Base-by-base conservation (phyloP, 176 grass and related monocot genomes). In the Aechmea fasciata region DNA sequence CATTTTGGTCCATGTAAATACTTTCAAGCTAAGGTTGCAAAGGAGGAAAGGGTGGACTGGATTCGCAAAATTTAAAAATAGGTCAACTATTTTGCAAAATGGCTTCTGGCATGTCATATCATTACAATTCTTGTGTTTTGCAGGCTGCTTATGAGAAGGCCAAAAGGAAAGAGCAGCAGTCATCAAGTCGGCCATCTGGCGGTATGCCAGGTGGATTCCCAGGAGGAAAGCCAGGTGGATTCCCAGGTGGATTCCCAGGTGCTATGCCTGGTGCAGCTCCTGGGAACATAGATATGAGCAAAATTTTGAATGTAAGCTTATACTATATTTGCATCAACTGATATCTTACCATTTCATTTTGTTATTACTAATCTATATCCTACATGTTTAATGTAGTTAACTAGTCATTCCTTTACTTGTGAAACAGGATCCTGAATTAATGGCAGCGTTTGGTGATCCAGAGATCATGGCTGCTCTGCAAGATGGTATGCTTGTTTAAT, bases 61-160 rank as follows among this genome's bases (percentile, higher is more conserved):
- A 33, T 33, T 33, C 3, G 29, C 29, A 33, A 33, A 33, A 5
- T 33, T 5, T 5, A 33, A 33, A 33, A 33, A 33, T 33, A 33
- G 29, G 29, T 33, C 29, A 33, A 33, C 4, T 33, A 0, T 33
- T 3, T 33, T 33, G 29, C 33, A 41, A 41, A 41, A 41, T 41
- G 33, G 33, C 33, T 41, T 41, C 33, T 41, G 1, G 33, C 33
- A 41, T 41, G 33, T 41, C 6, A 8, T 41, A 9, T 13, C 50
- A 26, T 24, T 49, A 0, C 11, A n/a, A 69, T 50, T 83, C 63
- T 71, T 52, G 7, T 28, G 23, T 41, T 83, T 15, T 79, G 29
- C 69, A 96, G 93, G 93, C 89, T 85, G 86, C 93, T 76, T 96
- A 96, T 86, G 91, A 91, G 7, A 96, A 91, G 80, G 91, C 87